These are phyloP conservation scores for Candida krabiensis DNA, from an alignment of 805 yeast genomes.

Conservation along the genomic window DNA sequence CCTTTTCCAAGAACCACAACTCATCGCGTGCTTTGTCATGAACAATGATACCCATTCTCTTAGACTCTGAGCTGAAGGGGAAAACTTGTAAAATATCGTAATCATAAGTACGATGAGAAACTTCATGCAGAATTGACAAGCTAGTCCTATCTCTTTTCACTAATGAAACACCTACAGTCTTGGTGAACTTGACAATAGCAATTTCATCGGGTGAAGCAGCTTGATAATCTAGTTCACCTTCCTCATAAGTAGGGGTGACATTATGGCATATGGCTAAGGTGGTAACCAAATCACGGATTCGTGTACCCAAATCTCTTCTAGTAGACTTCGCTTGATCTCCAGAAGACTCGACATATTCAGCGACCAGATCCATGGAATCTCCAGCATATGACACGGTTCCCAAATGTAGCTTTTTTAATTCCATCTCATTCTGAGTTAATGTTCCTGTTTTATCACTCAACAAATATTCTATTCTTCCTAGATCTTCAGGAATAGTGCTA, in stretches of 20 bases:
- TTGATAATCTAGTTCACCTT: conserved; percentile 77
- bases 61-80: conserved; percentile 94
- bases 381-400: conserved; percentile 92
- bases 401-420: conserved; percentile 84
- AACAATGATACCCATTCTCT: conserved; percentile 92
- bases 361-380: conserved; percentile 88
- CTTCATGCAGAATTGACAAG: conserved; percentile 64
- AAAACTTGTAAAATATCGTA: conserved; percentile 79
- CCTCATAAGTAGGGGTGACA: conserved; percentile 90
- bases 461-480: conserved; percentile 92
- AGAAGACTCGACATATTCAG: conserved; percentile 52
- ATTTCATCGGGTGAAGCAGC: conserved; percentile 99
- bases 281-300: conserved; percentile 76
- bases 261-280: conserved; percentile 95
- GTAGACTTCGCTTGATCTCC: conserved; percentile 34
- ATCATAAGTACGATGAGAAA: conserved; percentile 48
- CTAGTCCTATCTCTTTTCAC: conserved; percentile 79
- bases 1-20: conserved; percentile 84
- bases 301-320: conserved; percentile 68
- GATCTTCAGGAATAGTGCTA: conserved; percentile 95
- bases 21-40: conserved; percentile 63
- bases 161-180: conserved; percentile 77
- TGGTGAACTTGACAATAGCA: conserved; percentile 93
- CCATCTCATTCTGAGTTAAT: conserved; percentile 97
- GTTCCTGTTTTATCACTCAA: conserved; percentile 97